phyloP scores from a whole-genome alignment of 495 filamentous ascomycete genomes.

The Apodospora peruviana region DNA sequence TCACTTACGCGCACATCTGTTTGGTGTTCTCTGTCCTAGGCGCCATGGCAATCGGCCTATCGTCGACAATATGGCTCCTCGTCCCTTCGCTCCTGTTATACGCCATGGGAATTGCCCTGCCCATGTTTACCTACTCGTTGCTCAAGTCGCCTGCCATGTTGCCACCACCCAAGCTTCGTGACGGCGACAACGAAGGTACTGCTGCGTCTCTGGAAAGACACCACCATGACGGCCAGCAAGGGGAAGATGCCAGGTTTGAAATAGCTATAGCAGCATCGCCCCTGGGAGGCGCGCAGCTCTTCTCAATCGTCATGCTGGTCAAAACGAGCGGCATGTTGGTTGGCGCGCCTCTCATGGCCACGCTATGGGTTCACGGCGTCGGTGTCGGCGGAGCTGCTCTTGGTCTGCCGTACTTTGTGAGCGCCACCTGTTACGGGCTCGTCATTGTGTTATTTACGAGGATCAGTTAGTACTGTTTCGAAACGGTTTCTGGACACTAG shows the following conservation, averaged over 20 bases:
- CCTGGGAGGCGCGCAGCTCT: slow-evolving; percentile 20
- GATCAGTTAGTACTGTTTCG: not conserved
- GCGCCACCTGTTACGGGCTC: slow-evolving; percentile 27
- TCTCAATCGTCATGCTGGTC: slow-evolving; percentile 43
- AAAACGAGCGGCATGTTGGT: slow-evolving; percentile 36
- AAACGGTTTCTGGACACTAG: too few species aligned
- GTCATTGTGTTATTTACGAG: slow-evolving; percentile 4
- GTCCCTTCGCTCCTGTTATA: slow-evolving; percentile 36
- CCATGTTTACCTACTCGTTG: slow-evolving; percentile 39
- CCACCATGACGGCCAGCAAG: not conserved
- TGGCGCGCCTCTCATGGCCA: slow-evolving; percentile 36
- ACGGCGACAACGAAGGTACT: not conserved
- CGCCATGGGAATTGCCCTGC: slow-evolving; percentile 36
- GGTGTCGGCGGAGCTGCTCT: slow-evolving; percentile 12
- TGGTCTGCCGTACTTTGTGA: slow-evolving; percentile 29
- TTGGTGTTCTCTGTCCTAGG: slow-evolving; percentile 34
- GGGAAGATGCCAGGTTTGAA: not conserved
- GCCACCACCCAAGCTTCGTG: slow-evolving; percentile 1
- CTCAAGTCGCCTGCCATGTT: slow-evolving; percentile 30
- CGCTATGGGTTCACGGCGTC: slow-evolving; percentile 33
- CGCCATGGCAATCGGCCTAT: slow-evolving; percentile 29
- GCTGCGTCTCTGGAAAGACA: not conserved
- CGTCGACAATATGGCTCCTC: slow-evolving; percentile 27
- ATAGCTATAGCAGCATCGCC: too few species aligned
- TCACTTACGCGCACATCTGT: slow-evolving; percentile 28